Evolutionary conservation across 2,329 filamentous ascomycete species (phyloP).

Genomic region (Aspergillus clavatus): DNA sequence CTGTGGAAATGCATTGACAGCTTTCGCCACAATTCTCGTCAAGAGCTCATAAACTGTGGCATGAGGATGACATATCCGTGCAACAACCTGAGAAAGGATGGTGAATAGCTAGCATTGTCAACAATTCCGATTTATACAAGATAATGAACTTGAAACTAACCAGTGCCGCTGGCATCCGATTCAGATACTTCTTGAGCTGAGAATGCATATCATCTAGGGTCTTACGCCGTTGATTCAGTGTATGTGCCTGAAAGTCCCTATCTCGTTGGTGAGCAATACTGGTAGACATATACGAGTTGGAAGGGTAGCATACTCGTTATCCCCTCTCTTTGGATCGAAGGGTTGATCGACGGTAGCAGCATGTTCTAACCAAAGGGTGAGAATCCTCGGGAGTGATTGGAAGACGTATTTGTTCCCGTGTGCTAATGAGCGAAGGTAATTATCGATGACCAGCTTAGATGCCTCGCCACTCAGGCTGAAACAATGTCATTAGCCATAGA

Average conservation of each 20-base stretch:
- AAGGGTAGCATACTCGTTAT: constrained; percentile 35
- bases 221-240: constrained; percentile 51
- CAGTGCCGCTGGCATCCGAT: constrained; percentile 44
- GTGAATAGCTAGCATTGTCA: constrained; percentile 44
- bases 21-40: constrained; percentile 74
- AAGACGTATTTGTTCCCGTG: constrained; percentile 95
- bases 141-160: constrained; percentile 22
- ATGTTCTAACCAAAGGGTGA: constrained; percentile 93
- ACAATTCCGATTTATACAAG: neutral
- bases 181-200: constrained; percentile 74
- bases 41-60: constrained; percentile 70
- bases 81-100: constrained; percentile 85
- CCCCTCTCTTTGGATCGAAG: constrained; percentile 48
- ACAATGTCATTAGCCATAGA: constrained; percentile 21
- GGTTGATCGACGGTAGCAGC: constrained; percentile 67
- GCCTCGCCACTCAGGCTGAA: constrained; percentile 68
- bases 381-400: constrained; percentile 82
- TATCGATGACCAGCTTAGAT: constrained; percentile 85
- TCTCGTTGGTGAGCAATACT: constrained; percentile 8
- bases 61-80: constrained; percentile 88
- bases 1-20: constrained; percentile 80
- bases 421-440: constrained; percentile 79
- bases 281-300: neutral
- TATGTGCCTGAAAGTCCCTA: constrained; percentile 46
- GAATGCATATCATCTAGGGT: constrained; percentile 66